A percentile compares a stretch with the other conserved stretches of the same genome.
Conservation (phyloP, 345 rosid species). For the Gossypium raimondii region DNA sequence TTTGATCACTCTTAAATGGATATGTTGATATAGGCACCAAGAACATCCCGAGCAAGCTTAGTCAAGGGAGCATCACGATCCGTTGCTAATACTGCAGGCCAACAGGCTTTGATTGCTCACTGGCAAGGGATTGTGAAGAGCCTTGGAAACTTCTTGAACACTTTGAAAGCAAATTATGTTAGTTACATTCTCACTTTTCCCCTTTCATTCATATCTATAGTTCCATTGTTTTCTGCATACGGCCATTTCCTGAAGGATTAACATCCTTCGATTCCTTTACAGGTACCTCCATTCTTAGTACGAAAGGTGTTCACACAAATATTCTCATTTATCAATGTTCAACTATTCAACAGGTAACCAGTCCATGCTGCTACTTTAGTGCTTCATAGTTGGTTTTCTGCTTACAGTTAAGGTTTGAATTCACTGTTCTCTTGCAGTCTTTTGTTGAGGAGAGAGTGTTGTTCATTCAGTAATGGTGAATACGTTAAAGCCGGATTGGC, state of each 20-base stretch:
- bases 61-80: slow-evolving; percentile 88
- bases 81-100: slow-evolving; percentile 70
- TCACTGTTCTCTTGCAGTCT: slow-evolving; percentile 41
- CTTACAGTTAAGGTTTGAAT: not conserved
- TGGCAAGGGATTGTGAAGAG: slow-evolving; percentile 97
- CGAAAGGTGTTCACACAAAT: slow-evolving; percentile 94
- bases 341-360: slow-evolving; percentile 82
- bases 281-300: slow-evolving; percentile 95
- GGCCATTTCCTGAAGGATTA: not conserved
- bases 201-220: not conserved
- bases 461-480: slow-evolving; percentile 95
- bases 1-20: not conserved
- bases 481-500: slow-evolving; percentile 90
- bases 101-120: slow-evolving; percentile 86
- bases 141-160: slow-evolving; percentile 80
- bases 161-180: slow-evolving; percentile 72
- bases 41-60: slow-evolving; percentile 94
- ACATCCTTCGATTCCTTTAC: not conserved
- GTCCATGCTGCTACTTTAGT: not conserved
- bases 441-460: slow-evolving; percentile 82
- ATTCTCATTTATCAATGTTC: slow-evolving; percentile 96
- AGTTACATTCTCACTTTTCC: slow-evolving; percentile 15
- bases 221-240: not conserved
- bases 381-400: not conserved
- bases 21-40: slow-evolving; percentile 65